Evolutionary conservation across 169 alveolate species (phyloP), one percentile per base, ranked within the genome.

Genomic region (Prorocentrum cordatum): DNA sequence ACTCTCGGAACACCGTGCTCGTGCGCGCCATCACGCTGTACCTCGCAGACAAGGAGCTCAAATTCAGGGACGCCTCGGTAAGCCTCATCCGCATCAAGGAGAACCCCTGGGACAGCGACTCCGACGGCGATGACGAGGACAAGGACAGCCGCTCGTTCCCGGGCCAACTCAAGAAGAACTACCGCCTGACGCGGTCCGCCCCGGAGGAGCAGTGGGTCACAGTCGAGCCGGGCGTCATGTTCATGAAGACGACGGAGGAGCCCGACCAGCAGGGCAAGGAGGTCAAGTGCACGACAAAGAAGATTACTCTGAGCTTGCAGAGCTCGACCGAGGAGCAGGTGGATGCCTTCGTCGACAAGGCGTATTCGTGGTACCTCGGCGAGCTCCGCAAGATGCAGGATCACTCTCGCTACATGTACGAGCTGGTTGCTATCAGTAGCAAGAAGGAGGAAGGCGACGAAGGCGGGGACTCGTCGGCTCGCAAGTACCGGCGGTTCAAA

Each of bases 351-450:
- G 59, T 86, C 33, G 71, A 38, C 39, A 39, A 45, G 10, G 87
- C 92, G 0, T 86, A 86, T 67, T 20, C 32, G 14, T 86, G 92
- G 92, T 86, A 86, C 36, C 47, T 86, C 67, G 75, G 61, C 20
- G 29, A 58, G 75, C 88, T 38, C 36, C 54, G 73, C 75, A 54
- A 77, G 88, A 54, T 59, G 88, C 88, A 77, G 62, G 38, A 61
- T 75, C 54, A 77, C 35, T 33, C 64, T 5, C 58, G 88, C 6
- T 77, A 77, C 64, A 77, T 77, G 88, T 77, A 77, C 45, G 88
- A 2, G 61, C 27, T 39, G 35, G 4, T 29, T 35, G 24, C 24
- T 14, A 4, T 38, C 6, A 31, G 26, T 16, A 16, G 42, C n/a
- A 42, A 71, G 83, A 42, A 71, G 83, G 38, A 42, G 35, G 68